Evolutionary conservation across 345 rosid genomes (phyloP).

Genomic region (Erysimum cheiranthoides): DNA sequence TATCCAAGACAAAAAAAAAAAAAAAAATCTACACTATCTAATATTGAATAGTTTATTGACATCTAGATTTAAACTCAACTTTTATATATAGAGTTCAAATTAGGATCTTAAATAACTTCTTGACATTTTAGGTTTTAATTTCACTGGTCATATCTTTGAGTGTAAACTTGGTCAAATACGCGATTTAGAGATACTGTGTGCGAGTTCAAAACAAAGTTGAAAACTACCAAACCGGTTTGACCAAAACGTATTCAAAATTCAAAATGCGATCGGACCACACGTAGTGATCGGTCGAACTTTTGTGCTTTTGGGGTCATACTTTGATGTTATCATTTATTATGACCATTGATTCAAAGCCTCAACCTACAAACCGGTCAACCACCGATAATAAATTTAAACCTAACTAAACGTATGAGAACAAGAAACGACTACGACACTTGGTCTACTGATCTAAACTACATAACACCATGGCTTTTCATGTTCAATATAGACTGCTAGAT

Average conservation of each 20-base stretch:
- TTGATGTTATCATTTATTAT: slow-evolving; percentile 41
- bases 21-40: neutral
- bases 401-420: slow-evolving; percentile 38
- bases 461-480: slow-evolving; percentile 29
- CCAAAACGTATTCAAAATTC: slow-evolving; percentile 39
- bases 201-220: slow-evolving; percentile 21
- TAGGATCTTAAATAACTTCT: neutral
- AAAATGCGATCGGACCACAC: slow-evolving; percentile 32
- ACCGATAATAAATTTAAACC: slow-evolving; percentile 39
- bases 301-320: slow-evolving; percentile 32
- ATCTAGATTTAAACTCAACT: neutral
- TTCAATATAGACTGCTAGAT: slow-evolving; percentile 22
- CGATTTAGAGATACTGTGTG: slow-evolving; percentile 11
- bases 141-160: neutral
- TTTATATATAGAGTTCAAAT: neutral
- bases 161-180: slow-evolving; percentile 17
- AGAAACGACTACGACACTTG: slow-evolving; percentile 27
- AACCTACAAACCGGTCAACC: slow-evolving; percentile 44
- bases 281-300: slow-evolving; percentile 9
- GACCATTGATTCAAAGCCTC: slow-evolving; percentile 36
- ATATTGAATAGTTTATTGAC: neutral
- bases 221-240: slow-evolving; percentile 32
- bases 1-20: neutral
- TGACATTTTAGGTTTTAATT: neutral
- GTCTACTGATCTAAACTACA: slow-evolving; percentile 27